Percentiles rank a stretch among this genome's conserved stretches.
These are phyloP conservation scores for Pleurotus ostreatus DNA, from an alignment of 768 basidiomycete species.

Conservation along the genomic window DNA sequence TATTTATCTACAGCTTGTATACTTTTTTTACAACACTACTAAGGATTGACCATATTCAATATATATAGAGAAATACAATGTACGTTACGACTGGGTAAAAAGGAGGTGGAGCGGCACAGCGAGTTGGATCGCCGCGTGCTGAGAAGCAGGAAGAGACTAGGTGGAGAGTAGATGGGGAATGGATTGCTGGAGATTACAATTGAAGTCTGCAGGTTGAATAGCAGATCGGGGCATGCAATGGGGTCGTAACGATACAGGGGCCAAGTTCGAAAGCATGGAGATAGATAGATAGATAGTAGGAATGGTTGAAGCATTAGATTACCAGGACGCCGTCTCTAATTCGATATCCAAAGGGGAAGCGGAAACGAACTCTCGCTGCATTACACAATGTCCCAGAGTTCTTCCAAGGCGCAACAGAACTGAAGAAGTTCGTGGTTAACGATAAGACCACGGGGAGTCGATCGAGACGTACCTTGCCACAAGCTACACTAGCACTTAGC, in stretches of 20 bases:
- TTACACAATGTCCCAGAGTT: conserved; percentile 91
- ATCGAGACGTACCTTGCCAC: conserved; percentile 76
- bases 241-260: conserved; percentile 21
- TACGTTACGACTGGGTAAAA: background rate
- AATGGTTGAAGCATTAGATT: conserved; percentile 1
- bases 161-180: background rate
- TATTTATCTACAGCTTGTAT: background rate
- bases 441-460: background rate
- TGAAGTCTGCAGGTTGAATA: conserved; percentile 41
- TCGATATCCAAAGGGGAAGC: conserved; percentile 6
- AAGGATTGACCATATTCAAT: background rate
- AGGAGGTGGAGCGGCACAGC: background rate
- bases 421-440: conserved; percentile 20
- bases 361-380: conserved; percentile 6
- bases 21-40: background rate
- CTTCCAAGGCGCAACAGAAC: conserved; percentile 92
- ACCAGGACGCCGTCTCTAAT: background rate
- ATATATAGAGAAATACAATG: background rate
- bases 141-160: background rate
- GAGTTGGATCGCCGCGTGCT: conserved; percentile 3
- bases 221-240: conserved; percentile 27
- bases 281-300: conserved; percentile 5
- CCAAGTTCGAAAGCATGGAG: conserved; percentile 6
- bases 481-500: conserved; percentile 89
- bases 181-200: background rate